Percentiles rank a stretch among this genome's conserved stretches.
These are phyloP conservation scores for Plasmodium vivax DNA, from an alignment of 169 alveolate genomes.

Conservation along the genomic window DNA sequence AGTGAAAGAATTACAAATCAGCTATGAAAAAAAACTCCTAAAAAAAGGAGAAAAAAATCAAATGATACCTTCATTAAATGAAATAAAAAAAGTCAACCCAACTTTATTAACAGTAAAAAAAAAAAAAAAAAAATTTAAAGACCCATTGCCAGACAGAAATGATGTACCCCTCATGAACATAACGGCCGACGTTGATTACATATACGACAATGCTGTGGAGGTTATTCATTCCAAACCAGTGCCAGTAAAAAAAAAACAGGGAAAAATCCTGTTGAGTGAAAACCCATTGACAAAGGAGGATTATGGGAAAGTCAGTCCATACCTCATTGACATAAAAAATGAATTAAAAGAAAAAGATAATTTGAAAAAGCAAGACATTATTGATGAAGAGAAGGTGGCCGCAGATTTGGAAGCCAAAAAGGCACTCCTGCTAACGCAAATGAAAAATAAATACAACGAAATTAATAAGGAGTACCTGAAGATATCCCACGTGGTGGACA, in stretches of 20 bases:
- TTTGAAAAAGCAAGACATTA: conserved; percentile 68
- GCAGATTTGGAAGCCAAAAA: conserved; percentile 52
- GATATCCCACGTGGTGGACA: conserved; percentile 74
- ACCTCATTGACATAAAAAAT: conserved; percentile 47
- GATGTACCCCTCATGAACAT: conserved; percentile 70
- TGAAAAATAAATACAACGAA: conserved; percentile 74
- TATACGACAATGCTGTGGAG: conserved; percentile 75
- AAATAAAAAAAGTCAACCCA: conserved; percentile 69
- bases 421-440: conserved; percentile 11
- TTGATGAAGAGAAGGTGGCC: conserved; percentile 72
- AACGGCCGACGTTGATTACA: conserved; percentile 61
- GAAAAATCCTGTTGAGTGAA: conserved; percentile 47
- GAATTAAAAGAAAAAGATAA: conserved; percentile 72
- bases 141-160: conserved; percentile 63
- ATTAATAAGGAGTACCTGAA: conserved; percentile 66
- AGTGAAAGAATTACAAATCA: conserved; percentile 47
- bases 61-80: conserved; percentile 47
- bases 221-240: conserved; percentile 48
- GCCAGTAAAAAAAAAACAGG: conserved; percentile 36
- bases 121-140: conserved; percentile 70
- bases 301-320: conserved; percentile 72
- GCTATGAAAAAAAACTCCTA: conserved; percentile 49
- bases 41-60: conserved; percentile 75
- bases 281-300: conserved; percentile 63
- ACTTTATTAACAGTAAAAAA: conserved; percentile 34